Percentiles rank a stretch among this genome's conserved stretches.
Conservation (phyloP, 2,329 filamentous ascomycete species). For the Phyllosticta citrichinensis region DNA sequence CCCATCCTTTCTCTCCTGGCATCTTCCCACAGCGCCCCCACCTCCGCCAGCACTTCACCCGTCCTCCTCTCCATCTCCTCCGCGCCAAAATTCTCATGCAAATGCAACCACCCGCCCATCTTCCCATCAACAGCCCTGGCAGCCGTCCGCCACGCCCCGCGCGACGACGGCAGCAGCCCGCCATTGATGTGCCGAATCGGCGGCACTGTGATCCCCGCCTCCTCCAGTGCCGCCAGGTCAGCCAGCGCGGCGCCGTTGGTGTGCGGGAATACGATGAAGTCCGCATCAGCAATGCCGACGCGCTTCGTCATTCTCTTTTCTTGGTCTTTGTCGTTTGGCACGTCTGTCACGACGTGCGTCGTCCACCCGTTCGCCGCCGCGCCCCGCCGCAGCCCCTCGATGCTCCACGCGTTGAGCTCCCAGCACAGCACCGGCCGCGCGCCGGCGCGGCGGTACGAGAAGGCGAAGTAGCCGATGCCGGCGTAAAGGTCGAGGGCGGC, state of each 20-base stretch:
- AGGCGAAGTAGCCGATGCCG: conserved; percentile 89
- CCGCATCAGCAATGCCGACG: background rate
- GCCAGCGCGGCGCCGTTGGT: conserved; percentile 27
- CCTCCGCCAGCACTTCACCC: conserved; percentile 30
- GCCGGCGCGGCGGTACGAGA: conserved; percentile 66
- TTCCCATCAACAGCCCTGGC: conserved; percentile 36
- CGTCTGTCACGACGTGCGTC: conserved; percentile 1
- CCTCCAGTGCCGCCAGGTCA: conserved; percentile 13
- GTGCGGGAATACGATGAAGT: conserved; percentile 32
- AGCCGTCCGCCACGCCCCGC: conserved; percentile 39
- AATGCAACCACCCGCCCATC: conserved; percentile 47
- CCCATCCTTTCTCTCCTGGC: conserved; percentile 13
- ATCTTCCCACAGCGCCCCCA: conserved; percentile 21
- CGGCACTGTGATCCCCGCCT: conserved; percentile 16
- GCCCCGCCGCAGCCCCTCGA: conserved; percentile 35
- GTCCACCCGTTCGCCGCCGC: conserved; percentile 32
- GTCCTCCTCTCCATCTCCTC: conserved; percentile 15
- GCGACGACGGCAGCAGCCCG: conserved; percentile 46
- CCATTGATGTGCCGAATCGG: conserved; percentile 49
- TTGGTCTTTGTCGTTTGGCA: background rate
- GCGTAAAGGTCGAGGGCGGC: conserved; percentile 69
- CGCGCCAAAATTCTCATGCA: conserved; percentile 49
- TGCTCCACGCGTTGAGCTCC: conserved; percentile 63
- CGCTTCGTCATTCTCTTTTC: background rate
- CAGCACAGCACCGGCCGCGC: conserved; percentile 65